Base-by-base conservation (phyloP, 495 filamentous ascomycete genomes). In the Lophium mytilinum region DNA sequence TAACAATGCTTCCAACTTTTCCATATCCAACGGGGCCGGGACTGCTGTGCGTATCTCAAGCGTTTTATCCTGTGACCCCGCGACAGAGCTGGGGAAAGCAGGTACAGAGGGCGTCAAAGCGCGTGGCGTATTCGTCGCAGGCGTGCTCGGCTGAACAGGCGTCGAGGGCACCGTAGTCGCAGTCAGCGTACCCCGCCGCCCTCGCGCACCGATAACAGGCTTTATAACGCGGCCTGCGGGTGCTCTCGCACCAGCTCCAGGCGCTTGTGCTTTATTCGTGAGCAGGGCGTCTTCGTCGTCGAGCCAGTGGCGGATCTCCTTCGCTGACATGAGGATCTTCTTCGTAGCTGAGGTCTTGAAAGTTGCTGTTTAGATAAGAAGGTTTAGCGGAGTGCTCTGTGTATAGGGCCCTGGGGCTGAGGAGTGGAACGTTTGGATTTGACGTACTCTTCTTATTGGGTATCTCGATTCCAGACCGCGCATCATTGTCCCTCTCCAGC, bases 401-500 rank as follows among this genome's bases (percentile, higher is more conserved):
- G 24, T 6, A 30, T 30, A 6, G 6, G 2, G 6, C 3, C 6
- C 24, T 30, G 6, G 24, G 24, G 2, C 6, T 30, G 2, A 30
- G 24, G 24, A 30, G 6, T 2, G 6, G 24, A 6, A 30, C 33
- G 14, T 14, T 2, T 15, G 18, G n/a, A 35, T 54, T 46, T 46
- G 52, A 30, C 37, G 42, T 45, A 61, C 24, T 37, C 12, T 53
- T 21, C 15, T 9, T 17, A 39, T 8, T 53, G 0, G 88, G 81
- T 15, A 92, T 72, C 0, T 83, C 72, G 42, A 95, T 89, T 10
- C 76, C 70, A 1, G 82, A 83, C 67, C 93, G 88, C 24, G 76
- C 75, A 58, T 86, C 78, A 58, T 84, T 89, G 66, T 96, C 90
- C 35, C 79, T 78, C 59, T 94, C 86, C n/a, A 96, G 75, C 7